Evolutionary conservation across 2,329 filamentous ascomycete genomes (phyloP), one percentile per base, ranked within the genome.

Genomic region (Paecilomyces sp.): DNA sequence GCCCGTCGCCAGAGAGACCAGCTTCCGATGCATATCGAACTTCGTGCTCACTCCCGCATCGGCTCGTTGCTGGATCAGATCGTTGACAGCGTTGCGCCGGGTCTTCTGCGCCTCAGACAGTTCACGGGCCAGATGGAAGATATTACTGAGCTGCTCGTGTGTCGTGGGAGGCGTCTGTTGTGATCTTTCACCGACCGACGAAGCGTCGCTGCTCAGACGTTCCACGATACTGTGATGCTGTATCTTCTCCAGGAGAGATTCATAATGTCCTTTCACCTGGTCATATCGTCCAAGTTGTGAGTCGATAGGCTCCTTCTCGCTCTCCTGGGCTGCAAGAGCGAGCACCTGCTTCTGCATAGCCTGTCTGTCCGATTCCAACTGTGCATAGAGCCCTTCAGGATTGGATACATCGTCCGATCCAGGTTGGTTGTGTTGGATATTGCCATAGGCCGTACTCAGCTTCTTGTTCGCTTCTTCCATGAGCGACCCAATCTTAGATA

Each of bases 381-480:
- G 75, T 54, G 75, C 72, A 50, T 73, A 73, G 9, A 79, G 64
- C 2, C 73, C 69, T 56, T 77, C 71, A 1, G 77, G 75, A 58
- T 79, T 77, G 9, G 71, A 68, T n/a, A 76, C 68, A 55, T 76
- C 74, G 55, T 74, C 74, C 7, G 72, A 70, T 52, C 72, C 72
- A 58, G 81, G 80, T 15, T 91, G 79, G 58, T 88, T 84, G 15
- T 85, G 81, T 56, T 84, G 84, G 2, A 87, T 87, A 70, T 90
- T 89, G 28, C 82, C 82, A 57, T 79, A 79, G 55, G 74, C 73
- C 22, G 73, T 67, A 1, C 88, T 85, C 11, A 92, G 79, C 63
- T 88, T 86, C 66, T 87, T 84, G 63, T 91, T 86, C 65, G 90
- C 90, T 60, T 91, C 86, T 6, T 88, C 78, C 61, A 92, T 84